Evolutionary conservation across 305 asterid species (phyloP), one percentile per base, ranked within the genome.

Genomic region (Withania somnifera): DNA sequence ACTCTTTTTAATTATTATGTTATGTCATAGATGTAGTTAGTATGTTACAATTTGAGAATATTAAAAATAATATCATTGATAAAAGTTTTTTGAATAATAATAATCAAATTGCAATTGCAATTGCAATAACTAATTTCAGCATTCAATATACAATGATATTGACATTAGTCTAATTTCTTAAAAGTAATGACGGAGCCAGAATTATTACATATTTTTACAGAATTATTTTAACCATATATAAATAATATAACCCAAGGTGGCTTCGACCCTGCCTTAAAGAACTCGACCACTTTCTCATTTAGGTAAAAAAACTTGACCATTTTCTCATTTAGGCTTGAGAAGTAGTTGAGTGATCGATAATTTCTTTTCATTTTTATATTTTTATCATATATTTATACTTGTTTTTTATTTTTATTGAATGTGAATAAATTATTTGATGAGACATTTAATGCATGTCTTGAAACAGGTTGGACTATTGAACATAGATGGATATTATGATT

Each of bases 381-480:
- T 13, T 20, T n/a, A n/a, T n/a, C 45, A 15, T 15, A 45, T 71
- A 47, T 45, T 32, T 15, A 63, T 30, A 30, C 38, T 34, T 14
- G 0, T 30, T 30, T 15, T n/a, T n/a, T n/a, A n/a, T n/a, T n/a
- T n/a, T n/a, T 17, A 64, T 32, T 14, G 14, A 30, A 42, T 63
- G 17, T 4, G 45, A 28, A 3, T 28, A 61, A 60, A 63, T 7
- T 30, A 14, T 28, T 28, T 67, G 6, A 42, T 69, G 34, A 45
- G 22, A 69, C 56, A 2, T n/a, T 1, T 30, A 30, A 1, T 30
- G 34, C 34, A 1, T 30, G 3, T 30, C 34, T 30, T 30, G 34
- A 30, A 30, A 34, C 90, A 91, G 94, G 88, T 91, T 78, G 95
- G 97, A 26, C 88, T 92, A 9, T 80, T 92, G 88, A 92, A 92